A percentile compares a stretch with the other conserved stretches of the same genome.
These are phyloP conservation scores for Stachybotrys chlorohalonatus DNA, from an alignment of 2,329 filamentous ascomycete genomes.

Conservation along the genomic window DNA sequence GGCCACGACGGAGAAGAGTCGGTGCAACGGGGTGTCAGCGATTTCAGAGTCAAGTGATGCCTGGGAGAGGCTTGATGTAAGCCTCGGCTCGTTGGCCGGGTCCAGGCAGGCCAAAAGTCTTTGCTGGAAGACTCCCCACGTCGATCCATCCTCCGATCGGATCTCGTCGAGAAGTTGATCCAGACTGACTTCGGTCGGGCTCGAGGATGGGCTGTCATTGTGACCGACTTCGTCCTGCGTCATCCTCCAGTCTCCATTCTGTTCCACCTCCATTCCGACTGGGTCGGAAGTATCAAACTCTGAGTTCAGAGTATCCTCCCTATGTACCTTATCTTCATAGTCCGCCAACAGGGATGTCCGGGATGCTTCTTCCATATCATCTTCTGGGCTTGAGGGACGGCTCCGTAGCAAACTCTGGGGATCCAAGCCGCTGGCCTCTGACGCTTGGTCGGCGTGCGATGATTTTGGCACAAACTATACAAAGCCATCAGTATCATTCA, in stretches of 20 bases:
- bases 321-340: too few relatives aligned
- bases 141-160: background rate
- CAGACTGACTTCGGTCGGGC: background rate
- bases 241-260: too few relatives aligned
- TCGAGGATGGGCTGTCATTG: background rate
- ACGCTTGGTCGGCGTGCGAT: background rate
- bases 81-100: background rate
- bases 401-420: background rate
- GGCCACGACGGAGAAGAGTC: conserved; percentile 1
- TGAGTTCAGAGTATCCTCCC: too few relatives aligned
- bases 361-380: background rate
- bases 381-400: background rate
- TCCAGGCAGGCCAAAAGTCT: background rate
- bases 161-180: background rate
- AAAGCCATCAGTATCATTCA: background rate
- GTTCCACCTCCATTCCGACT: background rate
- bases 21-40: conserved; percentile 1
- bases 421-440: background rate
- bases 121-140: background rate
- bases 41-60: background rate
- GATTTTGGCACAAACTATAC: background rate
- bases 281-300: background rate
- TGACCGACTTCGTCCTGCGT: too few relatives aligned
- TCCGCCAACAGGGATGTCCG: background rate
- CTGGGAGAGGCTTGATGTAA: background rate